Evolutionary conservation across 1,139 yeast genomes (phyloP).

Genomic region (Protomyces arabidopsidicola): DNA sequence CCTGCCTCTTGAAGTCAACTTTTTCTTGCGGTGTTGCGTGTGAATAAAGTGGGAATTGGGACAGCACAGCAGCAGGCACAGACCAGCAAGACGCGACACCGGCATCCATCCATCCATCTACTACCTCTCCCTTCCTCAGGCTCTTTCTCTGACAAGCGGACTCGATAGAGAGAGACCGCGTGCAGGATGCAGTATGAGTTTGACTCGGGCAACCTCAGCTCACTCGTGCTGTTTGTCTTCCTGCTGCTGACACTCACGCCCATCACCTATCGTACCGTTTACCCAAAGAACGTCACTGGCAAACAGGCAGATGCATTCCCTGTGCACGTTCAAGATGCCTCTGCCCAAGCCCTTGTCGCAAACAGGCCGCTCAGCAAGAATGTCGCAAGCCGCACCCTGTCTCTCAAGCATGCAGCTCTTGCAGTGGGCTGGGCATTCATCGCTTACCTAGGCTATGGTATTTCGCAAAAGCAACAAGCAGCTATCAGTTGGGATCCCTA

Average conservation of each 20-base stretch:
- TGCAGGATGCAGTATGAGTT: conserved; percentile 22
- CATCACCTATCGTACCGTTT: conserved; percentile 3
- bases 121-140: too few relatives aligned
- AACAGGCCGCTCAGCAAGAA: conserved; percentile 1
- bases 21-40: not conserved
- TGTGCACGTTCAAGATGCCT: conserved; percentile 1
- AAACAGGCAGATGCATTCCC: conserved; percentile 2
- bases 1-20: too few relatives aligned
- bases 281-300: conserved; percentile 1
- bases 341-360: not conserved
- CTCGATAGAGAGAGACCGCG: not conserved
- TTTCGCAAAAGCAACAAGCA: conserved; percentile 35
- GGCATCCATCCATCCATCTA: too few relatives aligned
- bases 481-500: conserved; percentile 78
- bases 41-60: not conserved
- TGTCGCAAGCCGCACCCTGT: conserved; percentile 1
- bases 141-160: not conserved
- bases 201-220: conserved; percentile 18
- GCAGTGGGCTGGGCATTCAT: conserved; percentile 26
- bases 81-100: not conserved
- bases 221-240: conserved; percentile 19
- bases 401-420: conserved; percentile 4
- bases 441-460: conserved; percentile 12
- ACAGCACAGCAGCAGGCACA: not conserved
- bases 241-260: conserved; percentile 13